These are phyloP conservation scores for Piper betle DNA, from an alignment of 164 flowering plant species.

Conservation along the genomic window DNA sequence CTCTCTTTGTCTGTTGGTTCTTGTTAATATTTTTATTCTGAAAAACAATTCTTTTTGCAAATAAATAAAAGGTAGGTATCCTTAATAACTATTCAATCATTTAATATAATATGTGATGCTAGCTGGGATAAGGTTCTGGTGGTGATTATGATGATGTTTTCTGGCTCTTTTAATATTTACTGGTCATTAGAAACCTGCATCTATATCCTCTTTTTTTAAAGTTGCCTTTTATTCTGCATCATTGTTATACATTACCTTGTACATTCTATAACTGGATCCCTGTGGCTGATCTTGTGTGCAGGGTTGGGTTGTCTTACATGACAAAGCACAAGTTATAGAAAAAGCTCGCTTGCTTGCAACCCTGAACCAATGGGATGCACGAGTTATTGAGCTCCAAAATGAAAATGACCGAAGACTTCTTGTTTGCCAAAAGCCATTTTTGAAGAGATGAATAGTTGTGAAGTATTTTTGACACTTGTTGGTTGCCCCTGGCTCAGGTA, in stretches of 20 bases:
- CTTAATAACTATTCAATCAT: not conserved
- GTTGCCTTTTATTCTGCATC: not conserved
- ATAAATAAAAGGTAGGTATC: no score
- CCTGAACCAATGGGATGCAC: conserved; percentile 89
- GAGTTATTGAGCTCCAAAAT: conserved; percentile 75
- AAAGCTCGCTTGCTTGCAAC: conserved; percentile 53
- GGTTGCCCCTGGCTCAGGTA: no score
- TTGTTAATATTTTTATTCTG: no score
- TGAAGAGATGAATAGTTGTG: conserved; percentile 46
- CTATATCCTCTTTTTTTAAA: no score
- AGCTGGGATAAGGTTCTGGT: not conserved
- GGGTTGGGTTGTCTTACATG: conserved; percentile 88
- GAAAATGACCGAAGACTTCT: conserved; percentile 81
- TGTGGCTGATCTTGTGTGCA: conserved; percentile 11
- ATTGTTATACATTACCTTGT: not conserved
- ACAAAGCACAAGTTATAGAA: conserved; percentile 60
- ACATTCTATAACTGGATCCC: not conserved
- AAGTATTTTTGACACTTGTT: no score
- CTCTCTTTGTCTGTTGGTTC: no score
- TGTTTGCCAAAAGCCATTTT: conserved; percentile 89
- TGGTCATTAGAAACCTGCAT: no score
- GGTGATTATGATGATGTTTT: no score
- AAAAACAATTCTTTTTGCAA: no score
- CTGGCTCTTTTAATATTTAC: no score
- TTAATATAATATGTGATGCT: not conserved